Base-by-base conservation (phyloP, 208 protist species). In the Lotmaria passim region DNA sequence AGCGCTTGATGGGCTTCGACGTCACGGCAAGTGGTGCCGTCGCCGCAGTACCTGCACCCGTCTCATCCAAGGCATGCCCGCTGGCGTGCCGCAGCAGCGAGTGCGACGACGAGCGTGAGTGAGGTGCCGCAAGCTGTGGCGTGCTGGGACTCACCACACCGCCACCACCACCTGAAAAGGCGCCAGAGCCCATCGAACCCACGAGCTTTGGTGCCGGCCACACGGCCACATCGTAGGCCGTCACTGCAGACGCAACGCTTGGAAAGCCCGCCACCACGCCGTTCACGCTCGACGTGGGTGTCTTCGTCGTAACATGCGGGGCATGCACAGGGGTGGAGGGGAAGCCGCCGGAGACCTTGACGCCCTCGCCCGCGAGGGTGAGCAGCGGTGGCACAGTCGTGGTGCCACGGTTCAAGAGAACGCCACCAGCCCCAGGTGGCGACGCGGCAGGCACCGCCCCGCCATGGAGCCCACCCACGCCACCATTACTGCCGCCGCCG, bases 1-100 rank as follows among this genome's bases (percentile, higher is more conserved):
- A 73, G 14, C 80, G 75, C 68, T 78, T 82, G 31, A 83, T 56
- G 21, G 60, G 75, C 60, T 69, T 70, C 21, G 67, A 68, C 11
- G 17, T 15, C 43, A 17, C 46, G n/a, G 36, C 31, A 10, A 47
- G 14, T 10, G 61, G 4, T 5, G 34, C 46, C 8, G n/a, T 30
- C 15, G 53, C 14, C 34, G 64, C 21, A 4, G 0, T 55, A 7
- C 31, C 65, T n/a, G n/a, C n/a, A n/a, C n/a, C n/a, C n/a, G 41
- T 15, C 41, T 7, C 41, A n/a, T 46, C 41, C 0, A n/a, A 31
- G 0, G 7, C 30, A 31, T 36, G 50, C 0, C 34, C 41, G 26
- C 57, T 31, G 19, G 36, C 43, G n/a, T 57, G 59, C 15, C 23
- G 51, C 38, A 61, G 4, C 58, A 52, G 69, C n/a, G 52, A 39